phyloP scores from a whole-genome alignment of 306 rosid genomes.

The Cucumis melo region DNA sequence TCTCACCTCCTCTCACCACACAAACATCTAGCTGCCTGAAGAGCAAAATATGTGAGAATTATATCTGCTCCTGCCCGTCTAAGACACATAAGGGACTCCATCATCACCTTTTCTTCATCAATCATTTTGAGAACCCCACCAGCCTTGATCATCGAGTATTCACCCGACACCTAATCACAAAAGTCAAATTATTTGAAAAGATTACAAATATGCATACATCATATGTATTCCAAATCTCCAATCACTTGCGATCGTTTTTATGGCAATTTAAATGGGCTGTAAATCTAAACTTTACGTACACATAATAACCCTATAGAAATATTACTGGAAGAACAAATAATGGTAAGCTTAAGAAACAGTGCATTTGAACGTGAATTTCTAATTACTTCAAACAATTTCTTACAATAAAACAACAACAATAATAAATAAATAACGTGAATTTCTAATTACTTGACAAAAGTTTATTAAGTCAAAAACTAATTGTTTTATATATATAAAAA shows the following conservation, averaged over 20 bases:
- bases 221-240: too few relatives aligned
- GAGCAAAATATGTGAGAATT: slow-evolving; percentile 83
- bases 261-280: background rate
- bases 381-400: background rate
- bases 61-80: slow-evolving; percentile 83
- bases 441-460: background rate
- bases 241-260: too few relatives aligned
- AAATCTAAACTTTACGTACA: too few relatives aligned
- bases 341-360: background rate
- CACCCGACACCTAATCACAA: slow-evolving; percentile 75
- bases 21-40: slow-evolving; percentile 28
- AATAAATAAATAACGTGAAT: background rate
- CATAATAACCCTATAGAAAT: too few relatives aligned
- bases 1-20: slow-evolving; percentile 64
- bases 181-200: background rate
- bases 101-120: slow-evolving; percentile 85
- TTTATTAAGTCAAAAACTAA: background rate
- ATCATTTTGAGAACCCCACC: slow-evolving; percentile 79
- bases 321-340: too few relatives aligned
- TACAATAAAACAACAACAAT: too few relatives aligned
- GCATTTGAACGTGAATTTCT: background rate
- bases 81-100: slow-evolving; percentile 85
- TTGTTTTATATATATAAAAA: background rate
- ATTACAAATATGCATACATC: background rate
- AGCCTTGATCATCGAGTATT: slow-evolving; percentile 90